These are phyloP conservation scores for Byssochlamys sp. DNA, from an alignment of 2,329 filamentous ascomycete genomes.

Conservation along the genomic window DNA sequence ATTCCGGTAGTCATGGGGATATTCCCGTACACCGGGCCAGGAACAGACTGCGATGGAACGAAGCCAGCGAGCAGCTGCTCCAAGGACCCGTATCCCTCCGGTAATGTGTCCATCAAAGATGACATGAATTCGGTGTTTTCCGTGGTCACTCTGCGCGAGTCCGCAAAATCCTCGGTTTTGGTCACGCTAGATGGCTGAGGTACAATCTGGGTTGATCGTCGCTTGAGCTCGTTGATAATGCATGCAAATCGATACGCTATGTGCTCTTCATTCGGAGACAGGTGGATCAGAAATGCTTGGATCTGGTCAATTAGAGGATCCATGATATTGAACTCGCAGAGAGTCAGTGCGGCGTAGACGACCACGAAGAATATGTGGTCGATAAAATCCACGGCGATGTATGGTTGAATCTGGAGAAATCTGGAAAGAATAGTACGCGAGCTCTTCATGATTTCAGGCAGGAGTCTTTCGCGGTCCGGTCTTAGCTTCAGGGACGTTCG, in stretches of 20 bases:
- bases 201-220: slow-evolving; percentile 6
- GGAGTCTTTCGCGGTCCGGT: slow-evolving; percentile 16
- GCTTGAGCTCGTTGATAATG: slow-evolving; percentile 22
- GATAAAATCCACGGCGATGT: slow-evolving; percentile 17
- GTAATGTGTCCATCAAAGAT: slow-evolving; percentile 1
- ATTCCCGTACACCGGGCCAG: not conserved
- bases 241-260: slow-evolving; percentile 24
- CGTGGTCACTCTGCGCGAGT: not conserved
- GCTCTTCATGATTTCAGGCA: slow-evolving; percentile 19
- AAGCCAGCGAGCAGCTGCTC: slow-evolving; percentile 3
- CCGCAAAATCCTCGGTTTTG: not conserved
- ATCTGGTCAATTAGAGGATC: slow-evolving; percentile 25
- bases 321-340: slow-evolving; percentile 24
- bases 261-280: slow-evolving; percentile 24
- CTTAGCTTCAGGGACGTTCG: slow-evolving; percentile 20
- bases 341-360: slow-evolving; percentile 25
- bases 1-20: not conserved
- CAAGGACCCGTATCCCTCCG: slow-evolving; percentile 1
- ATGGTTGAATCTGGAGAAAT: slow-evolving; percentile 20
- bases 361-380: slow-evolving; percentile 26
- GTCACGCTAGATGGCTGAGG: not conserved
- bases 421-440: slow-evolving; percentile 22
- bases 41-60: not conserved
- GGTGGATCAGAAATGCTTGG: slow-evolving; percentile 22
- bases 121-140: slow-evolving; percentile 1